Evolutionary conservation across 2,329 filamentous ascomycete species (phyloP), one percentile per base, ranked within the genome.

Genomic region (Monosporascus sp.): DNA sequence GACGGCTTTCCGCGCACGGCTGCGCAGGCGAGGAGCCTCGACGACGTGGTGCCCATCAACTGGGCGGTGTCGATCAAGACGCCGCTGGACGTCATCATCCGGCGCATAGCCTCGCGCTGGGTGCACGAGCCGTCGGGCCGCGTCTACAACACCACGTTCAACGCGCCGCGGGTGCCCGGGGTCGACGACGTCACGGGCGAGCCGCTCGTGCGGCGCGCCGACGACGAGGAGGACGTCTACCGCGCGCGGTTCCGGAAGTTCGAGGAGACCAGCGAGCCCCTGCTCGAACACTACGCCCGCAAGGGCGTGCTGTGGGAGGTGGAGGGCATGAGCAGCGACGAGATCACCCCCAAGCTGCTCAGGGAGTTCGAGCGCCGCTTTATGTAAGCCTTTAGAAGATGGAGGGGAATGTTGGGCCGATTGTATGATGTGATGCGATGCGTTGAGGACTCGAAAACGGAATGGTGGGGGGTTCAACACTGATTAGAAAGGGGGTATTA

Each of bases 1-100:
- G 94, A 99, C 69, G 94, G 94, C 17, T 99, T 97, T 72, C 94
- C 94, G 2, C 88, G 94, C 60, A 99, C 90, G 7, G 88, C 89
- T 1, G 68, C 76, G 3, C 94, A 99, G 72, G 94, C 92, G 28
- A 70, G 74, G 43, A 86, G 86, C 53, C 81, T 97, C 48, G 91
- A 96, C 68, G 74, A 77, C 46, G 79, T 97, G 37, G 82, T 97
- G 35, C 91, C 93, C n/a, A 92, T 99, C 69, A 99, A 99, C 72
- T 82, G 97, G 56, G 94, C 91, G 48, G 87, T 97, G 55, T 91
- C 89, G 52, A 79, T 97, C 62, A 81, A 87, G 66, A 97, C 93
- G 0, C 94, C 94, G 0, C 83, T 89, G 37, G 82, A 87, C 8
- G 89, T 97, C 56, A 91, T 99, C 56, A 80, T 97, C 60, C 85